phyloP scores from a whole-genome alignment of 805 yeast genomes.

The Metschnikowia vanudenii region DNA sequence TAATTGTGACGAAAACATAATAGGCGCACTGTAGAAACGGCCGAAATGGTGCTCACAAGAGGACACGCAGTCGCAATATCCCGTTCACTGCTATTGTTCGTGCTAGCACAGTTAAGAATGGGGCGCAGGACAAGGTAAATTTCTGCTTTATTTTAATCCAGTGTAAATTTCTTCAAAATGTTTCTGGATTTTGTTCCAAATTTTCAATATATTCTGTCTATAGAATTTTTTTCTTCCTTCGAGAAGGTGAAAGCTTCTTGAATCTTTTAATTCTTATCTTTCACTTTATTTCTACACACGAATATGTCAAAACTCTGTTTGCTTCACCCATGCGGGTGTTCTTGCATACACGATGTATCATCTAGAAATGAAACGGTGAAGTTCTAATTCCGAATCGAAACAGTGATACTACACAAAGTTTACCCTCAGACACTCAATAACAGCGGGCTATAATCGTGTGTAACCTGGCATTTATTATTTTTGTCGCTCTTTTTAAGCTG shows the following conservation, averaged over 20 bases:
- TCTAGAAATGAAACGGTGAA: conserved; percentile 1
- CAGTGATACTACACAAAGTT: too few species aligned
- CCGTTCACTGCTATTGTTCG: not conserved
- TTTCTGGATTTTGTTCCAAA: not conserved
- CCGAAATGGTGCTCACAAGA: not conserved
- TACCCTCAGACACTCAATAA: too few species aligned
- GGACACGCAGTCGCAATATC: conserved; percentile 2
- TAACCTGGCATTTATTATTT: too few species aligned
- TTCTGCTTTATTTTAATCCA: not conserved
- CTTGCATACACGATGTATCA: conserved; percentile 8
- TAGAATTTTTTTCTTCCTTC: too few species aligned
- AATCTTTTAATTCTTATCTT: not conserved
- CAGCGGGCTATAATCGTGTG: too few species aligned
- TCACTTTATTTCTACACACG: not conserved
- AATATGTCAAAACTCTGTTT: not conserved
- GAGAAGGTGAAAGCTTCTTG: not conserved
- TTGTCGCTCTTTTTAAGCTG: not conserved
- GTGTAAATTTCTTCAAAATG: not conserved
- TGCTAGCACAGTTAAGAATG: not conserved
- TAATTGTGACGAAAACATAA: too few species aligned
- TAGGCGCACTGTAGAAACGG: not conserved
- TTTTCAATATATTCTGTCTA: too few species aligned
- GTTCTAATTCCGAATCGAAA: too few species aligned
- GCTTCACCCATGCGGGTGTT: conserved; percentile 4
- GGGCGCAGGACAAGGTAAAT: not conserved